Evolutionary conservation across 192 early-diverging fungal genomes (phyloP), one percentile per base, ranked within the genome.

Genomic region (Umbelopsis sp.): DNA sequence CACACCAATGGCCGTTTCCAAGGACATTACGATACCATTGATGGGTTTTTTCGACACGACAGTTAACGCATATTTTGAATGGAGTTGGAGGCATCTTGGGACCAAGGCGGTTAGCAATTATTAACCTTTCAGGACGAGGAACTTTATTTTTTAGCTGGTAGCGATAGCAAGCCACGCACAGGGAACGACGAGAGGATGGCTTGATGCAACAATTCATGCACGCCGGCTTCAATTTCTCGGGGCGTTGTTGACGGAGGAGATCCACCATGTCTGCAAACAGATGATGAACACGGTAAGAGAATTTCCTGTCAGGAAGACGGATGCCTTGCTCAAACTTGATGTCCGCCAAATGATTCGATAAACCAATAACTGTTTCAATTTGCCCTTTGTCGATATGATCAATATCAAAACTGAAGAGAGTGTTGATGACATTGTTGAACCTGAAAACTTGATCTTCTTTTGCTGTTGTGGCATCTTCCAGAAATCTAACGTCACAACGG

Each of bases 1-100:
- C 72, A 32, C 77, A 78, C 77, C 77, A 78, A 50, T 78, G 72
- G 1, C 77, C 77, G 9, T 69, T 51, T 11, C 77, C 77, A 38
- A 72, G 71, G 3, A 74, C n/a, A n/a, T 78, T 78, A 20, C 77
- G 69, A 36, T 74, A 78, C 72, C 77, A 78, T 38, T 78, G 77
- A 47, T 78, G 77, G 2, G 77, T 78, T 51, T 71, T 73, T 32
- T 59, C 45, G 11, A 78, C 73, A 29, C 69, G 51, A 51, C 77
- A 78, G 36, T 78, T 78, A 31, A 44, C 69, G 24, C 77, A 78
- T 1, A n/a, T 24, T 24, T 78, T 70, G 20, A 71, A 26, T 14
- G 62, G 32, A 12, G 26, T 14, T 9, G 50, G 31, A n/a, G 25
- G 4, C 2, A 21, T 24, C 16, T 45, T 43, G 0, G 68, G 50